Evolutionary conservation across 441 rosid genomes (phyloP), one percentile per base, ranked within the genome.

Genomic region (Populus hybrid): DNA sequence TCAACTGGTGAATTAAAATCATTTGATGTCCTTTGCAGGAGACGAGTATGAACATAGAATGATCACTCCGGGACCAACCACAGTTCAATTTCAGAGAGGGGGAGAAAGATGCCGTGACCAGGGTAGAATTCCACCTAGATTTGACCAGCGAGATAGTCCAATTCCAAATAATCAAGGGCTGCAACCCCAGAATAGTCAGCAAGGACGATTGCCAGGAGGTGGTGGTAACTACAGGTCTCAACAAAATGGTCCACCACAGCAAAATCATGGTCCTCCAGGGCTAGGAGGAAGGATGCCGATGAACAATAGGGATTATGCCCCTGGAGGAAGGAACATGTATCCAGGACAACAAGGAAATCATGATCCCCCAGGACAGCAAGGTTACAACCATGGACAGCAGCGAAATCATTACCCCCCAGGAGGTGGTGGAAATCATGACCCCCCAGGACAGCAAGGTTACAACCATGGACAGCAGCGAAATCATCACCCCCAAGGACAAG

Each of bases 1-100:
- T 40, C 10, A 9, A 38, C 1, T 18, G 42, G 21, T 42, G 61
- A 26, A 23, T 67, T 38, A 31, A 38, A 38, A 8, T 1, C 20
- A 29, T 28, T 1, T 38, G 31, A 12, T 82, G 33, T 75, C 64
- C 31, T 31, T 74, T 18, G 35, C 87, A 93, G 97, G 98, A 29
- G 99, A 95, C 82, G 92, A 92, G 78, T 95, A 95, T 33, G 94
- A 90, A 77, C 89, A 91, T 73, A 98, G 99, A 45, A 85, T 87
- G 31, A 93, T 93, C 63, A 91, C 92, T 28, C 95, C 82, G 21
- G 88, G 97, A 81, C 99, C 98, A 8, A 96, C 97, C 7, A 97
- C 96, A 29, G 61, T 87, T 77, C 50, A 40, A 40, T 40, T 40
- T 40, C 96, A 88, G 24, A 73, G 50, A 74, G 78, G 76, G 68